These are phyloP conservation scores for Monosporascus sp. DNA, from an alignment of 2,329 filamentous ascomycete species.

Conservation along the genomic window DNA sequence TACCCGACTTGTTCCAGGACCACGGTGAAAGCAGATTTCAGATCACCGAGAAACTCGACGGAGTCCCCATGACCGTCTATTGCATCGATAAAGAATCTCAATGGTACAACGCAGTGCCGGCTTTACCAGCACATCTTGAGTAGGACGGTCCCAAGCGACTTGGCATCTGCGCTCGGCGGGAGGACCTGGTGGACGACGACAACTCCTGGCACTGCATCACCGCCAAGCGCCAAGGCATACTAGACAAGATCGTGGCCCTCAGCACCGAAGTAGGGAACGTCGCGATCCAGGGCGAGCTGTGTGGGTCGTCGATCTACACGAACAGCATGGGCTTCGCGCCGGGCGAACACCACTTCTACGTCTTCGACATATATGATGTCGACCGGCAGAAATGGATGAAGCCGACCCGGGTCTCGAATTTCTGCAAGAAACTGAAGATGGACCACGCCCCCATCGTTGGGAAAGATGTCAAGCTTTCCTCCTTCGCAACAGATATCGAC, in stretches of 20 bases:
- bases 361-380: constrained; percentile 17
- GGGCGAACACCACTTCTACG: constrained; percentile 16
- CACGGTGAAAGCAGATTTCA: constrained; percentile 15
- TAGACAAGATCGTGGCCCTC: constrained; percentile 10
- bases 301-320: constrained; percentile 17
- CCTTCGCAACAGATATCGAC: not conserved
- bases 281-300: constrained; percentile 26
- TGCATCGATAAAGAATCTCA: constrained; percentile 13
- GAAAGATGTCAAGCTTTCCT: not conserved
- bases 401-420: not conserved
- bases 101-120: constrained; percentile 14
- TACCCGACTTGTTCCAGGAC: constrained; percentile 10
- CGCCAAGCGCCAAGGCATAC: constrained; percentile 16
- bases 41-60: constrained; percentile 30
- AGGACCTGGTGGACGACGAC: constrained; percentile 13
- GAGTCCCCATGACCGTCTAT: constrained; percentile 27
- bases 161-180: constrained; percentile 15
- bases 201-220: constrained; percentile 19
- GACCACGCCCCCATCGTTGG: constrained; percentile 12
- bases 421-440: constrained; percentile 7
- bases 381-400: constrained; percentile 6
- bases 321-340: constrained; percentile 23
- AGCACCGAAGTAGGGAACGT: constrained; percentile 14
- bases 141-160: constrained; percentile 5
- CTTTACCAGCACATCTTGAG: constrained; percentile 5